phyloP scores from a whole-genome alignment of 2,329 filamentous ascomycete genomes.

The Helicocarpus griseus region DNA sequence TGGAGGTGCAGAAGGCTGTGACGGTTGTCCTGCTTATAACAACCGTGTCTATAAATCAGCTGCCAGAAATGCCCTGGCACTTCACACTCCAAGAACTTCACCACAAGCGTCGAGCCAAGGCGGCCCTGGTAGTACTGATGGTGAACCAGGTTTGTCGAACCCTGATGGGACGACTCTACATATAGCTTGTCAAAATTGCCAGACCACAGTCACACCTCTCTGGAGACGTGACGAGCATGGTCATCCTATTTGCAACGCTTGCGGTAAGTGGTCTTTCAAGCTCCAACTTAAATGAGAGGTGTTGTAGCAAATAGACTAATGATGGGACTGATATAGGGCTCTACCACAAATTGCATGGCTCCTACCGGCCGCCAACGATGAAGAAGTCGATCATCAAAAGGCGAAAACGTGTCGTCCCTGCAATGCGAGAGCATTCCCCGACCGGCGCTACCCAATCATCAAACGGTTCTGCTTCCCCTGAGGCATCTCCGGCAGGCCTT shows the following conservation, averaged over 20 bases:
- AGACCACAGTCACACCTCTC: constrained; percentile 88
- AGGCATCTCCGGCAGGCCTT: constrained; percentile 26
- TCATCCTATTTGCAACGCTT: constrained; percentile 97
- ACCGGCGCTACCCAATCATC: constrained; percentile 31
- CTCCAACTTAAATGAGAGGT: background rate
- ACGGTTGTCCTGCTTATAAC: constrained; percentile 94
- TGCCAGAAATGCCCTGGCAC: constrained; percentile 35
- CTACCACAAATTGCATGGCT: constrained; percentile 92
- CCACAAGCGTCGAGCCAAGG: constrained; percentile 24
- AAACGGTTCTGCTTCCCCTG: constrained; percentile 33
- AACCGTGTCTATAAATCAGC: constrained; percentile 85
- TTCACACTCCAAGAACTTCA: constrained; percentile 22
- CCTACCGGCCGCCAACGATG: constrained; percentile 93
- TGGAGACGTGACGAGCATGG: constrained; percentile 92
- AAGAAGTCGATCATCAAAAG: constrained; percentile 97
- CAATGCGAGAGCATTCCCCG: constrained; percentile 43
- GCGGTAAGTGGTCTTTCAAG: constrained; percentile 57
- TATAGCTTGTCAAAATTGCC: constrained; percentile 93
- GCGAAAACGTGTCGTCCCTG: constrained; percentile 86
- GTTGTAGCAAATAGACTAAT: constrained; percentile 6
- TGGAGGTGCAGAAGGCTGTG: constrained; percentile 87
- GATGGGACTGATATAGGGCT: constrained; percentile 49
- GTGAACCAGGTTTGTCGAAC: constrained; percentile 2
- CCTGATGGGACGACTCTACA: constrained; percentile 44
- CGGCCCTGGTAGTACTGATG: constrained; percentile 10